These are phyloP conservation scores for Parafenestella ontariensis DNA, from an alignment of 2,329 filamentous ascomycete genomes.

Conservation along the genomic window DNA sequence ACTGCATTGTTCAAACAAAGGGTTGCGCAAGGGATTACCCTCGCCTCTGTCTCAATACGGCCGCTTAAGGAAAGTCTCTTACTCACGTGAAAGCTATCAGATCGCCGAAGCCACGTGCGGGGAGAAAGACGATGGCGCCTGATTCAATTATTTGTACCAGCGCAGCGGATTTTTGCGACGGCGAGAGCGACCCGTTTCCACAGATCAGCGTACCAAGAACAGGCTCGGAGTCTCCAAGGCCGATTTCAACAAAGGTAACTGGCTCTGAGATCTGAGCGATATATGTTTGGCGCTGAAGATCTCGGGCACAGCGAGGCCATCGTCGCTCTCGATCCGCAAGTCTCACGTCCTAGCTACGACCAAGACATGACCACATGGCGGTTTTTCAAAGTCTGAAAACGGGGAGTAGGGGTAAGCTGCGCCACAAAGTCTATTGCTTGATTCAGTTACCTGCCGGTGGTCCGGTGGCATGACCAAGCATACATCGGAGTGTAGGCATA, in stretches of 20 bases:
- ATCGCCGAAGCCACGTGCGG: not conserved
- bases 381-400: too few species aligned
- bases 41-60: not conserved
- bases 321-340: not conserved
- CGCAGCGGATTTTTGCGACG: not conserved
- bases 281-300: not conserved
- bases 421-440: too few species aligned
- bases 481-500: too few species aligned
- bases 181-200: not conserved
- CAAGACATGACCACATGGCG: not conserved
- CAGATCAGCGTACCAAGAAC: not conserved
- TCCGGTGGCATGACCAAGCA: too few species aligned
- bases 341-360: not conserved
- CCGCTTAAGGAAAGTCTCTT: not conserved
- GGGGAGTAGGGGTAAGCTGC: too few species aligned
- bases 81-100: not conserved
- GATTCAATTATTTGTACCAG: not conserved
- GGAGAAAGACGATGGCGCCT: not conserved
- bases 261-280: not conserved
- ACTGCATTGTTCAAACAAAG: not conserved
- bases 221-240: not conserved
- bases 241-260: not conserved
- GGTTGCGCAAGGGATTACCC: not conserved
- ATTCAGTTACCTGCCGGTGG: too few species aligned
- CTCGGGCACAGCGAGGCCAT: not conserved